Evolutionary conservation across 2,329 filamentous ascomycete species (phyloP).

Genomic region (Dothidotthia symphoricarpi): DNA sequence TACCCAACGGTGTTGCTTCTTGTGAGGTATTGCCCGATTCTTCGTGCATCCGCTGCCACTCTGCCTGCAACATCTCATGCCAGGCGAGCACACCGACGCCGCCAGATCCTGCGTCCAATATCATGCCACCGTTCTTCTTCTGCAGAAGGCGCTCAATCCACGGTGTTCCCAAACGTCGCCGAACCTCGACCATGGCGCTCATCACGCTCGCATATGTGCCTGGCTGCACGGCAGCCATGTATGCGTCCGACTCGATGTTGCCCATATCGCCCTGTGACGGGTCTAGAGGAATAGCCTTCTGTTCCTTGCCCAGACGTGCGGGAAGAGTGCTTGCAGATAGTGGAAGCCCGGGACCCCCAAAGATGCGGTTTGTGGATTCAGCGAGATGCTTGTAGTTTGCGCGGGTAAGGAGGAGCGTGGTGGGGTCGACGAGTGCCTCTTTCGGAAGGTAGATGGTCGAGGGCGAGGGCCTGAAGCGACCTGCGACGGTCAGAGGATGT

Average conservation of each 20-base stretch:
- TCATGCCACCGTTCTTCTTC: conserved; percentile 57
- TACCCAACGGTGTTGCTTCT: conserved; percentile 58
- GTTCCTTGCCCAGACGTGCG: conserved; percentile 54
- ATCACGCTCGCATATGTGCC: conserved; percentile 67
- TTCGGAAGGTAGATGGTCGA: conserved; percentile 73
- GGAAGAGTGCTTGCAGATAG: conserved; percentile 68
- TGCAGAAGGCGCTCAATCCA: conserved; percentile 70
- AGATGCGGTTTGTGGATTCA: conserved; percentile 67
- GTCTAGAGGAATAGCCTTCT: conserved; percentile 64
- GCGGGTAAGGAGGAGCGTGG: conserved; percentile 64
- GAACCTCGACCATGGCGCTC: conserved; percentile 68
- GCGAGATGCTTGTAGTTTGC: conserved; percentile 70
- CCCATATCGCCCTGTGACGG: conserved; percentile 66
- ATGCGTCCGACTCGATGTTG: conserved; percentile 73
- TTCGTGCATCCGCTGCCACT: conserved; percentile 69
- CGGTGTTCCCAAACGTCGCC: conserved; percentile 66
- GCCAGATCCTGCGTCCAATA: conserved; percentile 73
- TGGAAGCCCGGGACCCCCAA: conserved; percentile 75
- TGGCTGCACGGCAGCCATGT: conserved; percentile 67
- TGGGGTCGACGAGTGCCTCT: conserved; percentile 66
- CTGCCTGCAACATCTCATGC: conserved; percentile 73
- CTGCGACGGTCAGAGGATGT: conserved; percentile 72
- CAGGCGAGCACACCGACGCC: conserved; percentile 74
- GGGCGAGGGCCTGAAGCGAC: conserved; percentile 72
- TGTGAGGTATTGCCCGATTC: conserved; percentile 20